Base-by-base conservation (phyloP, 2,329 filamentous ascomycete species). In the Ophiostoma ips region DNA sequence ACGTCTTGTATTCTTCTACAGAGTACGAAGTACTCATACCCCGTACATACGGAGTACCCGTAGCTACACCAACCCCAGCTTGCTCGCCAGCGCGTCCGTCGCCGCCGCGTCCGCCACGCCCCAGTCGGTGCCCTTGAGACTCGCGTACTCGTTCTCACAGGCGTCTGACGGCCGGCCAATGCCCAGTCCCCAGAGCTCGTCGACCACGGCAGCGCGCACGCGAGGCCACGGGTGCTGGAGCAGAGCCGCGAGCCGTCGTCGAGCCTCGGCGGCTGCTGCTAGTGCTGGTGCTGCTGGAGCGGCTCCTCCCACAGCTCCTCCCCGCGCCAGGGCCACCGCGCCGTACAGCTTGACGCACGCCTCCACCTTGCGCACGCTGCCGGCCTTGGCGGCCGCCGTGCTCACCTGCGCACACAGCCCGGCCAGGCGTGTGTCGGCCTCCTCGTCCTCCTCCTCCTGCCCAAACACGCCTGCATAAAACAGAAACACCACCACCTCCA, bases 201-300 rank as follows among this genome's bases (percentile, higher is more conserved):
- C 79, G 5, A 78, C 71, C 15, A 77, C 78, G 43, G 70, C 62
- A 53, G 65, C 74, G 53, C 81, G 67, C 57, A 94, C 79, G 59
- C 77, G 76, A 6, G 89, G 87, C 71, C 87, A 95, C 1, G 87
- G 86, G 68, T 95, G 90, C 51, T 79, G 65, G 55, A 95, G 68
- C 69, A 95, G 77, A 19, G 75, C 79, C 0, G 76, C 75, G 37
- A 95, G 67, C 62, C 88, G 85, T 61, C 75, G 79, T 49, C 80
- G 64, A 3, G 83, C 83, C 7, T 24, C 31, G 18, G n/a, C 68
- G 67, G 21, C 4, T 7, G 10, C 62, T n/a, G 61, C 51, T 59
- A 61, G 48, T n/a, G n/a, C n/a, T n/a, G n/a, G n/a, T n/a, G n/a
- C n/a, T n/a, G n/a, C n/a, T n/a, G n/a, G n/a, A n/a, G n/a, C n/a